Evolutionary conservation across 225 moss, liverwort and hornwort species (phyloP), one percentile per base, ranked within the genome.

Genomic region (Sphagnum contortum): DNA sequence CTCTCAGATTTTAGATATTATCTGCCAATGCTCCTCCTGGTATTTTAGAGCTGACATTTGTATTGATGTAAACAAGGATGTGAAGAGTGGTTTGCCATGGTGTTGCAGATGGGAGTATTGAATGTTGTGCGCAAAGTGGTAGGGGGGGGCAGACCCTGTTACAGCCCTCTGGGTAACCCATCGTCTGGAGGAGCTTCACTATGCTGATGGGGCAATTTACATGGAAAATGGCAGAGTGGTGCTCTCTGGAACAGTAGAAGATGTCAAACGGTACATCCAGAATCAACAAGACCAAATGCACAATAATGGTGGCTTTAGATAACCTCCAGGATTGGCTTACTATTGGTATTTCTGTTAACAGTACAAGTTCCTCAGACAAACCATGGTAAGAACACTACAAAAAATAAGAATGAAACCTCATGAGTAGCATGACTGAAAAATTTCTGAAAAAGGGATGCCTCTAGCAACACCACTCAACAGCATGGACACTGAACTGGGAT

Each of bases 91-190:
- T 48, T 47, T 63, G 29, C 48, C 13, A 9, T 3, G 2, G 53
- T 61, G 1, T 12, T 67, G 47, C 77, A 94, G 76, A 78, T 86
- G 2, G 87, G 89, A 5, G 98, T 98, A 9, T 62, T 98, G 72
- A 83, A 89, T 73, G 89, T 89, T 3, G 98, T 98, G 48, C 90
- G 91, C 65, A 76, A 72, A 55, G 85, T 91, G n/a, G 93, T 98
- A 0, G 91, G 87, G 48, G 90, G n/a, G 85, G 9, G 53, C 66
- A 60, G 57, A 67, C 7, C 77, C 77, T 2, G 98, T 93, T 57
- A 98, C 98, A 2, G 98, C 87, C 5, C 67, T 98, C 47, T 98
- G 98, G 98, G 98, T 98, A 45, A 98, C 98, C 4, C 98, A 98
- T 75, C 83, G 98, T 4, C 61, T 98, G 64, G 98, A 98, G 64